Conservation (phyloP, 805 yeast species). For the Huiozyma sinensis region DNA sequence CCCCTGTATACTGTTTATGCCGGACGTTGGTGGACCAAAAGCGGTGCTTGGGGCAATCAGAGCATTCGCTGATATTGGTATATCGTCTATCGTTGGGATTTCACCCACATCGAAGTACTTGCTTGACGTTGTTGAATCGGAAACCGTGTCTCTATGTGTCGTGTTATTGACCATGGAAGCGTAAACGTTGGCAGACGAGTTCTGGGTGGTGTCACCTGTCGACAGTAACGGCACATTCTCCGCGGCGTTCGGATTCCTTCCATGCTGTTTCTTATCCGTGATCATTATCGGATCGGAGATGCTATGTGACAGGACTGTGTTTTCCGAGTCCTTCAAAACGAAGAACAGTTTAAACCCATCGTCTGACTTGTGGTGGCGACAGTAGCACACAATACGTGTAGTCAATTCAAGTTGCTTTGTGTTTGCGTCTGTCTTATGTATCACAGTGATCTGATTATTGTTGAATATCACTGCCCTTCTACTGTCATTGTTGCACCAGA, state of each 20-base stretch:
- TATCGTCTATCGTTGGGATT: too few relatives aligned
- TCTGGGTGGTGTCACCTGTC: too few relatives aligned
- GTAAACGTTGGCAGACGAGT: too few relatives aligned
- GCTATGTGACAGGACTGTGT: conserved; percentile 59
- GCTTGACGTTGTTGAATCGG: not conserved
- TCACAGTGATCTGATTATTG: conserved; percentile 73
- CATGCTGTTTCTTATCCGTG: conserved; percentile 73
- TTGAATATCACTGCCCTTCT: conserved; percentile 85
- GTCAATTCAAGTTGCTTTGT: conserved; percentile 36
- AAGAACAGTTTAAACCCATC: conserved; percentile 71
- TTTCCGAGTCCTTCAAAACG: conserved; percentile 50
- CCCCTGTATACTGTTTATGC: not conserved
- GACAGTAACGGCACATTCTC: too few relatives aligned
- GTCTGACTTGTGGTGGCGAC: conserved; percentile 89
- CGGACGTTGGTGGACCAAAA: too few relatives aligned
- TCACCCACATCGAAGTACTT: not conserved
- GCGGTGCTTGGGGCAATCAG: too few relatives aligned
- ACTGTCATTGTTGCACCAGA: conserved; percentile 65
- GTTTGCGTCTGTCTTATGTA: conserved; percentile 2
- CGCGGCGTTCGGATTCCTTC: too few relatives aligned
- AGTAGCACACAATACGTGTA: conserved; percentile 85
- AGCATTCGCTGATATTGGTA: not conserved
- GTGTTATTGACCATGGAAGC: too few relatives aligned
- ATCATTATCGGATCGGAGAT: conserved; percentile 72
- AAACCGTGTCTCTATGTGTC: too few relatives aligned